Percentiles rank a stretch among this genome's conserved stretches.
Evolutionary conservation across 2,329 filamentous ascomycete genomes (phyloP).

Genomic region (Thyridium curvatum): DNA sequence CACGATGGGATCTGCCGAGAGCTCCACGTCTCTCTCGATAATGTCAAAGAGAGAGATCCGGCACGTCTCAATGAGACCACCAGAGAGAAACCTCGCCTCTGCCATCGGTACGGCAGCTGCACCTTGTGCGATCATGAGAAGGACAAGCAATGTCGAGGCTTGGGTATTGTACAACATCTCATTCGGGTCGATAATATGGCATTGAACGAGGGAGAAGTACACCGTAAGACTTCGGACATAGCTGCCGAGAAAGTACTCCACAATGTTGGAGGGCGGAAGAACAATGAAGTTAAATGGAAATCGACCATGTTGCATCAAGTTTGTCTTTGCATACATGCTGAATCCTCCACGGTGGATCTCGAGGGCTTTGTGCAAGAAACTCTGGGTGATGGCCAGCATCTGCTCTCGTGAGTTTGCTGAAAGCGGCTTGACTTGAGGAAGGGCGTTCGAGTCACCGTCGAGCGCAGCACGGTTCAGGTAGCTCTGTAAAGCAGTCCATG

Average conservation of each 20-base stretch:
- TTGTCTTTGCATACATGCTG: conserved; percentile 18
- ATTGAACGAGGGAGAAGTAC: conserved; percentile 58
- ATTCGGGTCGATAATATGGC: conserved; percentile 58
- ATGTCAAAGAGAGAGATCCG: conserved; percentile 67
- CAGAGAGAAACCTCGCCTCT: conserved; percentile 59
- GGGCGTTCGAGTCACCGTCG: conserved; percentile 26
- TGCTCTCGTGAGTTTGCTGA: conserved; percentile 53
- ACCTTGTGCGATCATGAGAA: conserved; percentile 69
- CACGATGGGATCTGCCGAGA: conserved; percentile 58
- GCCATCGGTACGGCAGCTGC: conserved; percentile 59
- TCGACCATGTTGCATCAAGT: too few species aligned
- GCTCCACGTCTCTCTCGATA: conserved; percentile 64
- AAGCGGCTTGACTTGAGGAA: conserved; percentile 37
- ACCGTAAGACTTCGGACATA: conserved; percentile 61
- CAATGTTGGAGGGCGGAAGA: conserved; percentile 57
- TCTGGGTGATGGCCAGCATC: conserved; percentile 65
- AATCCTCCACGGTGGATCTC: conserved; percentile 56
- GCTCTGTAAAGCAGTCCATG: conserved; percentile 37
- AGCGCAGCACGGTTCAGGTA: conserved; percentile 25
- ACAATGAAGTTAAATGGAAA: conserved; percentile 59
- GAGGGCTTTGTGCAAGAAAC: conserved; percentile 63
- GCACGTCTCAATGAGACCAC: conserved; percentile 63
- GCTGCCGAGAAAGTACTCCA: conserved; percentile 61
- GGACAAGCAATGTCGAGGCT: conserved; percentile 57
- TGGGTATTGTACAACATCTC: conserved; percentile 61